These are phyloP conservation scores for Ceratocystis colombiana DNA, from an alignment of 2,329 filamentous ascomycete genomes.

Conservation along the genomic window DNA sequence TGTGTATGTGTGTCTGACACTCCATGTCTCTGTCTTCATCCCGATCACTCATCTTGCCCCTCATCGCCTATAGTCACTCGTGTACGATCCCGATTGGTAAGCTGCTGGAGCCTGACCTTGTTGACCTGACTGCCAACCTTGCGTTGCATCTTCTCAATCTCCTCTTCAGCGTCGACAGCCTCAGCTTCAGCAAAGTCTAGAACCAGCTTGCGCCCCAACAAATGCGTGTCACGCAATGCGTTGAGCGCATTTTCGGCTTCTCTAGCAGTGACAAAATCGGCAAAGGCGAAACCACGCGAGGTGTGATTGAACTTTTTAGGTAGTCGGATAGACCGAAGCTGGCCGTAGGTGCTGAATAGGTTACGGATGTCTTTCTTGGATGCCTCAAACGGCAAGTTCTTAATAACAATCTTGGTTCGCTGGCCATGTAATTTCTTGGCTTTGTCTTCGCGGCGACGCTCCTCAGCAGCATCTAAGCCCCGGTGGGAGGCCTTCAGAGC, in stretches of 20 bases:
- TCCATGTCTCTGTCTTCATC: not conserved
- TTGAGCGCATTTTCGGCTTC: conserved; percentile 88
- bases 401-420: conserved; percentile 90
- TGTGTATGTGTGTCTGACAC: not conserved
- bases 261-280: conserved; percentile 81
- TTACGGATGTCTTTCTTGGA: conserved; percentile 83
- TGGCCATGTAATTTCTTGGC: conserved; percentile 67
- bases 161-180: conserved; percentile 81
- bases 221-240: conserved; percentile 82
- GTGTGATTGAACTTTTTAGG: conserved; percentile 89
- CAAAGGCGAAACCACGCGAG: conserved; percentile 90
- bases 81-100: conserved; percentile 71
- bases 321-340: conserved; percentile 82
- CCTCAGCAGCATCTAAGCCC: conserved; percentile 76
- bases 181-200: conserved; percentile 87
- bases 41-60: conserved; percentile 43
- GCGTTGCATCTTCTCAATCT: conserved; percentile 93
- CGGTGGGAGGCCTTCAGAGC: conserved; percentile 79
- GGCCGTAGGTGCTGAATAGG: conserved; percentile 80
- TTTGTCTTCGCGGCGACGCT: conserved; percentile 70
- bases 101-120: conserved; percentile 79
- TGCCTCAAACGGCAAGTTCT: conserved; percentile 94
- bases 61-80: conserved; percentile 80
- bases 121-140: conserved; percentile 86
- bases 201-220: conserved; percentile 79